phyloP scores from a whole-genome alignment of 139 green algal genomes.

The Chlamydomonas schloesseri region DNA sequence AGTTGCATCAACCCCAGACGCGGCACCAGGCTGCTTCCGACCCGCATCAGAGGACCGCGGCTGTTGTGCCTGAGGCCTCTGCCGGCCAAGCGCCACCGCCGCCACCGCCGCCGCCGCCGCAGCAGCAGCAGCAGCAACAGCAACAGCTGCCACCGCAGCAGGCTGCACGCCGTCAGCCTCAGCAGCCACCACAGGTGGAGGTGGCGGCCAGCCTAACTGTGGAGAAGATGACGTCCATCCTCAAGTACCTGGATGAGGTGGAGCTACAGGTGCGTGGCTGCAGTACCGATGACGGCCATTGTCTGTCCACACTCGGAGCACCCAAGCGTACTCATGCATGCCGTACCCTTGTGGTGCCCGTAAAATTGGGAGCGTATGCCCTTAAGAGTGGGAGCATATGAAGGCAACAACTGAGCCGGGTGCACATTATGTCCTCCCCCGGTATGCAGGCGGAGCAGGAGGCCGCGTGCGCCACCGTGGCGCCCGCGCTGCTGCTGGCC shows the following conservation, averaged over 20 bases:
- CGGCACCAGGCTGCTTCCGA: background rate
- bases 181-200: background rate
- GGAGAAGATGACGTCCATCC: conserved; percentile 64
- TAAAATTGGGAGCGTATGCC: too few species aligned
- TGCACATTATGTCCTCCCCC: too few species aligned
- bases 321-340: too few species aligned
- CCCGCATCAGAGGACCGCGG: background rate
- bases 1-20: background rate
- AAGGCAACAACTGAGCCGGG: too few species aligned
- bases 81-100: background rate
- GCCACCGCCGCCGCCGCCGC: too few species aligned
- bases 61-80: background rate
- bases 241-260: conserved; percentile 66
- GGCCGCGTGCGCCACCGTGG: background rate
- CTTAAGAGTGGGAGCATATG: too few species aligned
- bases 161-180: background rate
- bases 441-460: conserved; percentile 35
- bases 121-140: background rate
- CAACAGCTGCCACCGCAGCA: background rate
- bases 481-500: background rate
- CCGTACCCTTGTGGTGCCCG: too few species aligned
- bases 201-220: conserved; percentile 42
- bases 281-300: too few species aligned
- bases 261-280: conserved; percentile 49
- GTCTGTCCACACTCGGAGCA: too few species aligned